phyloP scores from a whole-genome alignment of 345 rosid genomes.

The Salix dunnii region DNA sequence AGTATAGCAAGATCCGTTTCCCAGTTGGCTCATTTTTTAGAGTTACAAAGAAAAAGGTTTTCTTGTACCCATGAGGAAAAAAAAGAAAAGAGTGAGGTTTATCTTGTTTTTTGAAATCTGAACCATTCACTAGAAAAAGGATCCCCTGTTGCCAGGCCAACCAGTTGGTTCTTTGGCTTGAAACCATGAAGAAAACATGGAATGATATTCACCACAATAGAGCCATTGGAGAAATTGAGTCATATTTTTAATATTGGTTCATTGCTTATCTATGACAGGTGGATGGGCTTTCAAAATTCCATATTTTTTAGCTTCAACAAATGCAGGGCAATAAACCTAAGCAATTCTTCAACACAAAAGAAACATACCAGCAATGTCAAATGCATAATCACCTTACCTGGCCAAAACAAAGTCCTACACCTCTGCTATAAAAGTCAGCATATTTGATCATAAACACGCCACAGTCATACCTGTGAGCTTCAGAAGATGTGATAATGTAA shows the following conservation, averaged over 20 bases:
- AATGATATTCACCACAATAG: background rate
- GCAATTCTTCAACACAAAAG: background rate
- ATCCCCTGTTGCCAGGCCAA: background rate
- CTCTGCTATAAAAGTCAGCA: constrained; percentile 90
- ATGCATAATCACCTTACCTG: constrained; percentile 51
- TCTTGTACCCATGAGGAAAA: background rate
- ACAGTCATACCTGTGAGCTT: constrained; percentile 77
- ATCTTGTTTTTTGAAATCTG: background rate
- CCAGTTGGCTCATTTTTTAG: background rate
- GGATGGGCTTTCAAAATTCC: background rate
- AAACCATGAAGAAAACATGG: background rate
- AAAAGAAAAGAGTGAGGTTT: background rate
- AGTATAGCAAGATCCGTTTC: background rate
- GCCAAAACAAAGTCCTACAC: constrained; percentile 67
- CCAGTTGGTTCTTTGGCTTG: background rate
- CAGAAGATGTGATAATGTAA: background rate
- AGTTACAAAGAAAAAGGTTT: background rate
- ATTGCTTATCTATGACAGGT: background rate
- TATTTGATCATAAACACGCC: constrained; percentile 98
- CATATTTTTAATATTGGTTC: background rate
- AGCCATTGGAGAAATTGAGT: background rate
- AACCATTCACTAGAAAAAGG: background rate
- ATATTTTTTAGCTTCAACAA: background rate
- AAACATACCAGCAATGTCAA: background rate
- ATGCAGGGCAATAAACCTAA: background rate